Conservation (phyloP, 495 filamentous ascomycete genomes). For the Aspergillus affinis region DNA sequence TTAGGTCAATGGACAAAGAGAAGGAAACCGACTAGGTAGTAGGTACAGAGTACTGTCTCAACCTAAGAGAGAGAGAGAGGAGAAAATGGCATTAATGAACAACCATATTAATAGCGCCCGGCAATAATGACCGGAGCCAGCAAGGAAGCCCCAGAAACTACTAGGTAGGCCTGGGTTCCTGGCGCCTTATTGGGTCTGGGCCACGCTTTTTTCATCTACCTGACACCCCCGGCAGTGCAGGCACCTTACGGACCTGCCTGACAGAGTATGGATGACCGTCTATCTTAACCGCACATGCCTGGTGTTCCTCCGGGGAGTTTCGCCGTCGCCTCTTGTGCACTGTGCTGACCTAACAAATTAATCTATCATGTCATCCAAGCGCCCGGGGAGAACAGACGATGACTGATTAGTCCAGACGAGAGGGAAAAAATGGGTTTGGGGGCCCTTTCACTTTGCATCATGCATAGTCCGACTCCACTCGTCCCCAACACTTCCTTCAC, state of each 20-base stretch:
- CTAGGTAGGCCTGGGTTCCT: slow-evolving; percentile 9
- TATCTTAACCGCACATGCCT: slow-evolving; percentile 15
- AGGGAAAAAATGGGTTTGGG: neutral
- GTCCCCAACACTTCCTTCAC: neutral
- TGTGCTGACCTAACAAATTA: slow-evolving; percentile 6
- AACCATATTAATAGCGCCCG: neutral
- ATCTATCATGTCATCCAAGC: neutral
- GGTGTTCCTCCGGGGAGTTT: slow-evolving; percentile 21
- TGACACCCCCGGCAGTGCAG: slow-evolving; percentile 10
- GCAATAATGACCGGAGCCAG: neutral
- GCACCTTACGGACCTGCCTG: slow-evolving; percentile 9
- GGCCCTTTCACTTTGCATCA: neutral
- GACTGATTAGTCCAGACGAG: neutral
- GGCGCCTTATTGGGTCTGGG: slow-evolving; percentile 7
- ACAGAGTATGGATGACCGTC: slow-evolving; percentile 4
- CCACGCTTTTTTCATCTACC: slow-evolving; percentile 9
- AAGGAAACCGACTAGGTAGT: too few relatives aligned
- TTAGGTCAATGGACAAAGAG: neutral
- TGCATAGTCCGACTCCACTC: neutral
- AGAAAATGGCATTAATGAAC: neutral
- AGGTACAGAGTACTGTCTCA: neutral
- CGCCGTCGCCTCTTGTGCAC: slow-evolving; percentile 6
- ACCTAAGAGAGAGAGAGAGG: neutral
- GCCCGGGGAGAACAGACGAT: neutral
- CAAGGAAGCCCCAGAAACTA: neutral